A percentile compares a stretch with the other conserved stretches of the same genome.
Conservation (phyloP, 73 alveolate genomes). For the Paramecium tetraurelia region DNA sequence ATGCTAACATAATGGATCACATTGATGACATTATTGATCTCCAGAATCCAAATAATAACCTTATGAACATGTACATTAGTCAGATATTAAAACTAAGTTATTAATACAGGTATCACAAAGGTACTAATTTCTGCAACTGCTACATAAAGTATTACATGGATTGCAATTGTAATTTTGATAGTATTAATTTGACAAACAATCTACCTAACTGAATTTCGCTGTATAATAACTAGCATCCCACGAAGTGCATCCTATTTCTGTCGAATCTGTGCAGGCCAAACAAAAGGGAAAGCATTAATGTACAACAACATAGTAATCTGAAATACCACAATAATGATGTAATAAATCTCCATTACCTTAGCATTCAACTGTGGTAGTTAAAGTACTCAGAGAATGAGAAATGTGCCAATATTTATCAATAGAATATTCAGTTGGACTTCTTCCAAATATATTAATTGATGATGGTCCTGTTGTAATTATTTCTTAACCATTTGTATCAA, state of each 20-base stretch:
- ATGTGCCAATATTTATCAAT: not conserved
- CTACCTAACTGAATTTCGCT: not conserved
- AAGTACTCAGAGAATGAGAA: not conserved
- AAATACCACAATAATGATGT: not conserved
- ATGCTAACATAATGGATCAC: not conserved
- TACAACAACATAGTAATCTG: not conserved
- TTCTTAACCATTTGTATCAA: not conserved
- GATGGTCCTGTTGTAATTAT: not conserved
- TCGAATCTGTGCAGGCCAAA: not conserved
- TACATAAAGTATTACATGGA: not conserved
- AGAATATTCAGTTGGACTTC: not conserved
- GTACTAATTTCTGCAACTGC: not conserved
- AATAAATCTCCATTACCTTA: not conserved
- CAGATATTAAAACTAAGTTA: not conserved
- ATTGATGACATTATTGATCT: not conserved
- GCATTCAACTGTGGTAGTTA: not conserved
- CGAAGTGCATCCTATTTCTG: not conserved
- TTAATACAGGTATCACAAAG: not conserved
- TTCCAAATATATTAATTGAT: not conserved
- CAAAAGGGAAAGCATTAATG: not conserved
- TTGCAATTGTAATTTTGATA: not conserved
- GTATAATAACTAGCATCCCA: not conserved
- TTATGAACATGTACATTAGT: not conserved
- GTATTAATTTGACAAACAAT: not conserved
- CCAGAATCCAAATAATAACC: not conserved